Conservation (phyloP, 2,329 filamentous ascomycete genomes). For the Aspergillus sp. region DNA sequence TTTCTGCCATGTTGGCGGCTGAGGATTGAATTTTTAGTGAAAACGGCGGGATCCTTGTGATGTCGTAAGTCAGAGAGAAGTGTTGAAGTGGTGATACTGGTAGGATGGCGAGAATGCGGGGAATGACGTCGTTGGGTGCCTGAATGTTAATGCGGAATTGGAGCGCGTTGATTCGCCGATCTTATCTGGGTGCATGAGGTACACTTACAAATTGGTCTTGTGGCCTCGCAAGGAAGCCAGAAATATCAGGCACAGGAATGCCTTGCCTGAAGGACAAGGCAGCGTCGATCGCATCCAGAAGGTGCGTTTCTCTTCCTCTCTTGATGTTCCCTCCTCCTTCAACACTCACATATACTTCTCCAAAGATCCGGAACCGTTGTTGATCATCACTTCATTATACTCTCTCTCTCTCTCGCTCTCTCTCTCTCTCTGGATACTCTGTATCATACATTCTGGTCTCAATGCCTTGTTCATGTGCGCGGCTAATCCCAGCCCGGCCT, state of each 20-base stretch:
- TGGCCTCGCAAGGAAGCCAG: too few relatives aligned
- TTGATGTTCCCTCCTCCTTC: background rate
- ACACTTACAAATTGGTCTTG: background rate
- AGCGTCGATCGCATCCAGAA: background rate
- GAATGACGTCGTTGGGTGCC: background rate
- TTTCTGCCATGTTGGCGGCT: conserved; percentile 23
- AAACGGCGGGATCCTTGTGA: too few relatives aligned
- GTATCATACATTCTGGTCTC: background rate
- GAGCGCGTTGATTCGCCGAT: background rate
- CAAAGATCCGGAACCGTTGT: background rate
- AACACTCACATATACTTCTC: background rate
- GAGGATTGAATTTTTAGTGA: background rate
- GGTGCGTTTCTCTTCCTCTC: background rate
- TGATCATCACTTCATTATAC: background rate
- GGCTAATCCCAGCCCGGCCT: background rate
- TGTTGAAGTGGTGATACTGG: background rate
- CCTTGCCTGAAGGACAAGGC: background rate
- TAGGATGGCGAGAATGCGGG: background rate
- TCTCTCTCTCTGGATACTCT: background rate
- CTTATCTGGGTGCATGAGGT: background rate
- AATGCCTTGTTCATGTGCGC: background rate
- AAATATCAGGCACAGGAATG: background rate
- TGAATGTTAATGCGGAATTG: background rate
- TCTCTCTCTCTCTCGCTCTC: background rate
- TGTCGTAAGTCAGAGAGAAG: too few relatives aligned